Evolutionary conservation across 371 early-diverging fungal species (phyloP), one percentile per base, ranked within the genome.

Genomic region (Mucor sp.): DNA sequence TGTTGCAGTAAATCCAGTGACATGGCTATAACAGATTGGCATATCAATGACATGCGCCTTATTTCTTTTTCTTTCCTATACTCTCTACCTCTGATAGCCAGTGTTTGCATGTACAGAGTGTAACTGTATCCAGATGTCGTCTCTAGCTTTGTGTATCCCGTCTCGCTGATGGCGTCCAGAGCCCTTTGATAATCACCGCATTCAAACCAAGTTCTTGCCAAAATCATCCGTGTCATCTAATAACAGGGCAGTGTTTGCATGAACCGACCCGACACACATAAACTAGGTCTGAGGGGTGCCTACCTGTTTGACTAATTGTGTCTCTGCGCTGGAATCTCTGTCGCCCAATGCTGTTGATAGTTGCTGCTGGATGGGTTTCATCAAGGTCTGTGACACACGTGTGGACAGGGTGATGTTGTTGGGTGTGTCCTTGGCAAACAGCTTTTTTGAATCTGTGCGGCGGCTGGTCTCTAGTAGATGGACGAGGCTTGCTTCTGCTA

Each of bases 21-120:
- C 44, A 85, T 76, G 17, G 82, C 85, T 85, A 66, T 3, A 50
- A 11, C 25, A 12, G 12, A 50, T 11, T 12, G 6, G 4, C 12
- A 50, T 0, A 7, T 50, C 50, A 50, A 25, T 25, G 12, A 12
- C 21, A 50, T 0, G n/a, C n/a, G n/a, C n/a, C n/a, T n/a, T n/a
- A n/a, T 41, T 47, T 17, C 23, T 21, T 9, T 19, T 21, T 19
- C 7, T 55, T 21, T 21, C 12, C 39, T n/a, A n/a, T n/a, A n/a
- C 30, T 30, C 30, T 6, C 4, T 56, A 78, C 89, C 89, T 73
- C 80, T 84, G 30, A 88, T 72, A 3, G 77, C 69, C n/a, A 78
- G 58, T 6, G 83, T 78, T 67, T 81, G 83, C 17, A 81, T 62
- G 33, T 79, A 63, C 35, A 86, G 56, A 15, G 76, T 72, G 60